These are phyloP conservation scores for Irpex sp. DNA, from an alignment of 1,284 basidiomycete genomes.

Conservation along the genomic window DNA sequence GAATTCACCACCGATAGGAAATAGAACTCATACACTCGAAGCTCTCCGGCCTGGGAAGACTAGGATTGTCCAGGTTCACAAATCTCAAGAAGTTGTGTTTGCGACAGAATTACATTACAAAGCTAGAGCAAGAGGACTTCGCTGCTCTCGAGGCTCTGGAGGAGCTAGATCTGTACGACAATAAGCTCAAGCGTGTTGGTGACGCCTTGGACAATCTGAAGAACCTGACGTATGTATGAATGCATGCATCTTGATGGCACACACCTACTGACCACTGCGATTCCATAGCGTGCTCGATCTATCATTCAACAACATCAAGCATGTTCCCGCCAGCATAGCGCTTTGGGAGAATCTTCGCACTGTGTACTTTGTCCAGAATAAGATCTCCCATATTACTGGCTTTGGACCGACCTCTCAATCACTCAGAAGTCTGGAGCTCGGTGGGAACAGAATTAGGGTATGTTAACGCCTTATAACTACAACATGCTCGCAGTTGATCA, in stretches of 20 bases:
- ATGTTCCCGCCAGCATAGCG: conserved; percentile 59
- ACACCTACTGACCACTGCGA: not conserved
- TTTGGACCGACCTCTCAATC: conserved; percentile 55
- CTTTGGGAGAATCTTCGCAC: conserved; percentile 63
- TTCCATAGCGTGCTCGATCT: conserved; percentile 73
- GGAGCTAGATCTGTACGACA: conserved; percentile 95
- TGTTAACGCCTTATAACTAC: conserved; percentile 13
- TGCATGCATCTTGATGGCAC: not conserved
- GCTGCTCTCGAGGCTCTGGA: conserved; percentile 65
- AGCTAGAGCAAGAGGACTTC: conserved; percentile 67
- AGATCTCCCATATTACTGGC: conserved; percentile 76
- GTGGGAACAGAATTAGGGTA: conserved; percentile 87
- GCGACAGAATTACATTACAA: conserved; percentile 82
- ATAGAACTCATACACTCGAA: conserved; percentile 87
- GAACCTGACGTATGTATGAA: conserved; percentile 59
- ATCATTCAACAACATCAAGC: conserved; percentile 88
- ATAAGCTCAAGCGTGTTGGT: conserved; percentile 76
- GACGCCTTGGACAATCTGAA: conserved; percentile 57
- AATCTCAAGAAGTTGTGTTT: conserved; percentile 78
- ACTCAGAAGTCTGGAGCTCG: conserved; percentile 84
- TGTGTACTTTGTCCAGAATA: conserved; percentile 95
- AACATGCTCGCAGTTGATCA: conserved; percentile 1
- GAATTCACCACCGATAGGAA: conserved; percentile 46
- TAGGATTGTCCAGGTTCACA: conserved; percentile 69
- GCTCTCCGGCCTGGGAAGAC: conserved; percentile 56